Evolutionary conservation across 306 rosid genomes (phyloP), one percentile per base, ranked within the genome.

Genomic region (Prunus padus): DNA sequence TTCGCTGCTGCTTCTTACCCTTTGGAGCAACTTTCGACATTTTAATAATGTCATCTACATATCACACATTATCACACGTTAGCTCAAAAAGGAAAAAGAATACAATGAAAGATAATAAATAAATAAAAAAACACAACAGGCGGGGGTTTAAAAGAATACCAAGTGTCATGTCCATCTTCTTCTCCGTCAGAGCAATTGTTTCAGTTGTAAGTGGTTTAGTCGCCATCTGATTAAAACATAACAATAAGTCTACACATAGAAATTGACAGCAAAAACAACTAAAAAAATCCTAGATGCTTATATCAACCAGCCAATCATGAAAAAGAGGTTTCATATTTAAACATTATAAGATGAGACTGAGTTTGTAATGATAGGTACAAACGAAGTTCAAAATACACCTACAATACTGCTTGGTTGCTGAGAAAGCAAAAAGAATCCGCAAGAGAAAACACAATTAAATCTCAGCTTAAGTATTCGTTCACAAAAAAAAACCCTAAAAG

Each of bases 141-240:
- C 15, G 8, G 25, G 20, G 67, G 63, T 8, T 30, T 5, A 12
- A 11, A 75, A 50, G 37, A 80, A 67, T 1, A 93, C 98, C 98
- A 78, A 96, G 65, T 10, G 96, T 76, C 99, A 96, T 96, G 83
- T 90, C 96, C 97, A 96, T 89, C 86, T 96, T 96, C 93, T 96
- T 92, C 89, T 92, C 99, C 5, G 99, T 92, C 31, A 92, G 86
- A 11, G 98, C 99, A 80, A 96, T 87, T 1, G 95, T 85, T 79
- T 89, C 86, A 0, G 88, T 85, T 26, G 91, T 84, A 70, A 88
- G 90, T 40, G 98, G 97, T 79, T 92, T 92, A 6, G 93, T 73
- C 56, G 85, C 93, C 99, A 96, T 96, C 93, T 90, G 80, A 26
- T 74, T 31, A 22, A 63, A 15, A 65, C 52, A 69, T 1, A 55